A percentile compares a stretch with the other conserved stretches of the same genome.
phyloP scores from a whole-genome alignment of 2,329 filamentous ascomycete species.

The Phialocephala sp. region DNA sequence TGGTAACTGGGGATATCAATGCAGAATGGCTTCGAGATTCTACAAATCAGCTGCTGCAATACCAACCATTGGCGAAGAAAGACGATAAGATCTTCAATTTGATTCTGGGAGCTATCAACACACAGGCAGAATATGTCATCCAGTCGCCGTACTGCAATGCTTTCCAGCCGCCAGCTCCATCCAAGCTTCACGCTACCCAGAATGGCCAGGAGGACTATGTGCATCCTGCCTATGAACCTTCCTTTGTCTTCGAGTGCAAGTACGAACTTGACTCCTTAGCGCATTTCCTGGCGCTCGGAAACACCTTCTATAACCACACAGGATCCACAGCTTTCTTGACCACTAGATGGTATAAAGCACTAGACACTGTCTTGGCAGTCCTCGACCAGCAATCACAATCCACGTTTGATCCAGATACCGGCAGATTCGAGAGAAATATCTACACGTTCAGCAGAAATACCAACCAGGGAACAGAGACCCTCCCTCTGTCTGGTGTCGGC shows the following conservation, averaged over 20 bases:
- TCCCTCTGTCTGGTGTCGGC: conserved; percentile 81
- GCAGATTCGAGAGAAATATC: conserved; percentile 69
- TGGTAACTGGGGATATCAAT: conserved; percentile 92
- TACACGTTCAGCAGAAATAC: conserved; percentile 90
- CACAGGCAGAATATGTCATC: conserved; percentile 93
- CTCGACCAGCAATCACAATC: conserved; percentile 79
- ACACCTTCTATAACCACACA: conserved; percentile 85
- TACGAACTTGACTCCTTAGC: conserved; percentile 97
- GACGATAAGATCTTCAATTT: conserved; percentile 79
- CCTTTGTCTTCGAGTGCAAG: conserved; percentile 95
- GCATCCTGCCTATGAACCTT: conserved; percentile 84
- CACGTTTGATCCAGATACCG: conserved; percentile 76
- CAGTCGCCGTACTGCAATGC: conserved; percentile 97
- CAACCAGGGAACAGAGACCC: conserved; percentile 84
- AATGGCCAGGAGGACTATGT: conserved; percentile 87
- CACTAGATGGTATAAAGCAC: conserved; percentile 76
- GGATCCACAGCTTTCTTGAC: conserved; percentile 80
- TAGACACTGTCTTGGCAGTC: conserved; percentile 75
- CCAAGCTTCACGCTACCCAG: conserved; percentile 70
- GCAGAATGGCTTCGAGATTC: conserved; percentile 93
- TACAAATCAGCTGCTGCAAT: conserved; percentile 91
- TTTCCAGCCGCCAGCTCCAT: conserved; percentile 91
- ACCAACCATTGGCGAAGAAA: conserved; percentile 82
- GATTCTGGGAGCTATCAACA: conserved; percentile 93
- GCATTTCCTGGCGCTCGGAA: conserved; percentile 84